Conservation (phyloP, 1,139 yeast genomes). For the Debaryomycetaceae sp. region DNA sequence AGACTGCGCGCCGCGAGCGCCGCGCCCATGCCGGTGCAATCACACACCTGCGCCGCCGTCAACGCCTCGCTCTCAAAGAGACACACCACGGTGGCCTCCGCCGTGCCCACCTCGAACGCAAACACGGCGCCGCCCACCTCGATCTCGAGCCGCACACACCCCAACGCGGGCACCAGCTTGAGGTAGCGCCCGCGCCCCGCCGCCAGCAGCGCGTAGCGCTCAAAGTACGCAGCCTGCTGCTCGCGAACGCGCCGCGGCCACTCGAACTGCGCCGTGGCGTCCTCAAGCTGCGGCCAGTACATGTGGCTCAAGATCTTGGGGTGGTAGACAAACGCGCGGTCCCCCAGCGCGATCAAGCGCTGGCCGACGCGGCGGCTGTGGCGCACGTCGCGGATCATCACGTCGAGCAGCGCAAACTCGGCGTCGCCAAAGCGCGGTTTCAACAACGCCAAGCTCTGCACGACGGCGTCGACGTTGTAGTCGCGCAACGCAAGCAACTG, state of each 20-base stretch:
- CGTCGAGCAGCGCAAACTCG: constrained; percentile 67
- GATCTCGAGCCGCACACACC: constrained; percentile 58
- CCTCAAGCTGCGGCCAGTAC: constrained; percentile 49
- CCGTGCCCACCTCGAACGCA: constrained; percentile 56
- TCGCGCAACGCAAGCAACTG: constrained; percentile 48
- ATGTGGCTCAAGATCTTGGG: constrained; percentile 40
- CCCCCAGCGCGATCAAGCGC: constrained; percentile 3
- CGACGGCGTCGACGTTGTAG: constrained; percentile 40
- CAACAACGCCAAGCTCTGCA: constrained; percentile 45
- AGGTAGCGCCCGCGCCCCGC: constrained; percentile 66
- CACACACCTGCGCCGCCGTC: constrained; percentile 23
- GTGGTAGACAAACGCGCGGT: constrained; percentile 17
- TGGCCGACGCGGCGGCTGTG: constrained; percentile 43
- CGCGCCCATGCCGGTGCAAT: constrained; percentile 30
- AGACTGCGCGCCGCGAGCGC: constrained; percentile 38
- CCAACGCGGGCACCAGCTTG: constrained; percentile 55
- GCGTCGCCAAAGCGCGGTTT: constrained; percentile 64
- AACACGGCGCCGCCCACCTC: constrained; percentile 41
- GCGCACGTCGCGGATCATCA: constrained; percentile 78
- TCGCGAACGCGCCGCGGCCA: constrained; percentile 41
- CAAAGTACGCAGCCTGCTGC: constrained; percentile 39
- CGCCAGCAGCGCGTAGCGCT: constrained; percentile 38
- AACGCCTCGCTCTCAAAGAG: constrained; percentile 31
- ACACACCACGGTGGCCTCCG: constrained; percentile 61
- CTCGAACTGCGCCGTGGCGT: constrained; percentile 30